These are phyloP conservation scores for Solanum rostratum DNA, from an alignment of 257 asterid genomes.

Conservation along the genomic window DNA sequence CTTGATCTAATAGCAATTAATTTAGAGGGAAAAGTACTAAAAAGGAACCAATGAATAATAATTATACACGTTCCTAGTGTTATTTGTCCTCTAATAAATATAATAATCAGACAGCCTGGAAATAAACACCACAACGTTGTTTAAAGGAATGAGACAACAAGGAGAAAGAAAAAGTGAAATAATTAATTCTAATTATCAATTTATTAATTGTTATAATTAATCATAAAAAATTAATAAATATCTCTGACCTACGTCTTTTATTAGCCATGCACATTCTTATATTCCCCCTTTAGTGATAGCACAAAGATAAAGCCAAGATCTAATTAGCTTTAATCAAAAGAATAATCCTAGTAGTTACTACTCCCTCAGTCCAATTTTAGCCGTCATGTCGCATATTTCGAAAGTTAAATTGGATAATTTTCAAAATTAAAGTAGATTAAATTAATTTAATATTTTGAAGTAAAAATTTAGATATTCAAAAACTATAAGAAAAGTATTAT, in stretches of 20 bases:
- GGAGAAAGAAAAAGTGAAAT: neutral
- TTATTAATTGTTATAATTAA: neutral
- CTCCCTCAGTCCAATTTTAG: no score
- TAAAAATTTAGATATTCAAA: no score
- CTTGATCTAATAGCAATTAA: neutral
- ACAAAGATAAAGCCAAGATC: neutral
- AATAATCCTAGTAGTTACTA: neutral
- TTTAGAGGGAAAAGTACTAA: neutral
- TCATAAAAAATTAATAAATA: neutral
- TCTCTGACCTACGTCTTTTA: neutral
- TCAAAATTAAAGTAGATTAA: no score
- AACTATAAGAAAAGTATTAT: no score
- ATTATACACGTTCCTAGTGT: neutral
- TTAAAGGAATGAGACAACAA: neutral
- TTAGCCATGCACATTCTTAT: neutral
- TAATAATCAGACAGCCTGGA: neutral
- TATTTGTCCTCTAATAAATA: neutral
- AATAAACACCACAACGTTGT: neutral
- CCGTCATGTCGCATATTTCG: no score
- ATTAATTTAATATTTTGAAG: no score
- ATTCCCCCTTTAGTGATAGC: neutral
- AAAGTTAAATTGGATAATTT: no score
- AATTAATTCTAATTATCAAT: neutral
- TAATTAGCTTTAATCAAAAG: neutral
- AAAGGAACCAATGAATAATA: no score